Conservation (phyloP, 352 stramenopile genomes). For the Phytophthora constricta region DNA sequence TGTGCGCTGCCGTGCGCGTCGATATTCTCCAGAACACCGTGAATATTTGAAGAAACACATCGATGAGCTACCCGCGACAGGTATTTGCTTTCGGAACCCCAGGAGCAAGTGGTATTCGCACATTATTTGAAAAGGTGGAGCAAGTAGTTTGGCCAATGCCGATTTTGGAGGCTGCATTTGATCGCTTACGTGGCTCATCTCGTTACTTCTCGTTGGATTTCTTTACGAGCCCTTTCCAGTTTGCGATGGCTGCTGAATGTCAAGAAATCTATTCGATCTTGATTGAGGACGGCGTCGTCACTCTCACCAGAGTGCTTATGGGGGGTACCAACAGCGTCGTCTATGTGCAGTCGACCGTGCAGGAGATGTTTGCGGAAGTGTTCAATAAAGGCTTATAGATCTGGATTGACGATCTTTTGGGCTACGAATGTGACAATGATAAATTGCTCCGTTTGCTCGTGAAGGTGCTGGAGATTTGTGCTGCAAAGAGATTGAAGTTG, state of each 20-base stretch:
- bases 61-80: not conserved
- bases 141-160: not conserved
- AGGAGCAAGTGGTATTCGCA: not conserved
- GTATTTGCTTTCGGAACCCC: not conserved
- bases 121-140: not conserved
- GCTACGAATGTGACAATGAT: not conserved
- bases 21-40: not conserved
- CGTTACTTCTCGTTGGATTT: not conserved
- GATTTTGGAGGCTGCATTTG: not conserved
- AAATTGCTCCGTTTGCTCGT: not conserved
- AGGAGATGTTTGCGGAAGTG: not conserved
- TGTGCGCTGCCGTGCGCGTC: not conserved
- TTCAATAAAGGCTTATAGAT: not conserved
- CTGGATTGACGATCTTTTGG: not conserved
- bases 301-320: not conserved
- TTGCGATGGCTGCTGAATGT: not conserved
- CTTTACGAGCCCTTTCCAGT: not conserved
- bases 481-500: not conserved
- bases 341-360: not conserved
- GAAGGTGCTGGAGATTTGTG: not conserved
- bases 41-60: not conserved
- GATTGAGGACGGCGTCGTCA: not conserved
- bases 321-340: not conserved
- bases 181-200: not conserved
- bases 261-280: not conserved